Percentiles rank a stretch among this genome's conserved stretches.
Evolutionary conservation across 768 basidiomycete genomes (phyloP).

Genomic region (Xerocomus brunneocitrinus): DNA sequence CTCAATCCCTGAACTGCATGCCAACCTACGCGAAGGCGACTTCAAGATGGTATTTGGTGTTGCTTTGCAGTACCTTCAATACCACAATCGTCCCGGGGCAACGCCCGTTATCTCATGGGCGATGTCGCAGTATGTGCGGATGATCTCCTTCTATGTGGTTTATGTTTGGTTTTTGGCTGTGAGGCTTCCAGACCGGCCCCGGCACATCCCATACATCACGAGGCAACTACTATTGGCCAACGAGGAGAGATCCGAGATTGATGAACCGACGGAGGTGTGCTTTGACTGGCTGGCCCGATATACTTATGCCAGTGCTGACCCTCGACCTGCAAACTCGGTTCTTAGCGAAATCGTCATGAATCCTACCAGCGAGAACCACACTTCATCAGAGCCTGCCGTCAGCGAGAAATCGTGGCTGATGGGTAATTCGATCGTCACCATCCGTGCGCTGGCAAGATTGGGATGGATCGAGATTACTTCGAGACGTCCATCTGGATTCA

Average conservation of each 20-base stretch:
- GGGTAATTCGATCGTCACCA: slow-evolving; percentile 80
- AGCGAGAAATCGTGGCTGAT: slow-evolving; percentile 79
- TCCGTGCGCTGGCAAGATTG: slow-evolving; percentile 62
- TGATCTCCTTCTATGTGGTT: slow-evolving; percentile 84
- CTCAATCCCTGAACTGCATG: slow-evolving; percentile 71
- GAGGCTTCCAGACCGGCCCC: slow-evolving; percentile 73
- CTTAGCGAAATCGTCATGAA: slow-evolving; percentile 78
- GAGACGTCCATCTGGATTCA: slow-evolving; percentile 84
- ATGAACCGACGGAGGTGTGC: slow-evolving; percentile 91
- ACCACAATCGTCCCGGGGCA: slow-evolving; percentile 68
- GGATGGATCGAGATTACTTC: slow-evolving; percentile 90
- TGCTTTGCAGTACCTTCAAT: slow-evolving; percentile 87
- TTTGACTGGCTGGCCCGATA: slow-evolving; percentile 97
- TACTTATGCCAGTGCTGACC: slow-evolving; percentile 91
- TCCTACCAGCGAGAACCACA: slow-evolving; percentile 31
- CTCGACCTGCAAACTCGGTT: slow-evolving; percentile 75
- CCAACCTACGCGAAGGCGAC: slow-evolving; percentile 87
- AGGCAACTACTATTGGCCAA: slow-evolving; percentile 83
- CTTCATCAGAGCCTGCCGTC: slow-evolving; percentile 37
- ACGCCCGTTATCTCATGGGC: slow-evolving; percentile 73
- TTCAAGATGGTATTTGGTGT: slow-evolving; percentile 94
- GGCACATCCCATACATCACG: slow-evolving; percentile 81
- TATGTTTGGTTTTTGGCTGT: slow-evolving; percentile 94
- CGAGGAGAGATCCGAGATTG: slow-evolving; percentile 65
- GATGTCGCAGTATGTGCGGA: slow-evolving; percentile 85